These are phyloP conservation scores for Scortechinia acanthostroma DNA, from an alignment of 2,329 filamentous ascomycete genomes.

Conservation along the genomic window DNA sequence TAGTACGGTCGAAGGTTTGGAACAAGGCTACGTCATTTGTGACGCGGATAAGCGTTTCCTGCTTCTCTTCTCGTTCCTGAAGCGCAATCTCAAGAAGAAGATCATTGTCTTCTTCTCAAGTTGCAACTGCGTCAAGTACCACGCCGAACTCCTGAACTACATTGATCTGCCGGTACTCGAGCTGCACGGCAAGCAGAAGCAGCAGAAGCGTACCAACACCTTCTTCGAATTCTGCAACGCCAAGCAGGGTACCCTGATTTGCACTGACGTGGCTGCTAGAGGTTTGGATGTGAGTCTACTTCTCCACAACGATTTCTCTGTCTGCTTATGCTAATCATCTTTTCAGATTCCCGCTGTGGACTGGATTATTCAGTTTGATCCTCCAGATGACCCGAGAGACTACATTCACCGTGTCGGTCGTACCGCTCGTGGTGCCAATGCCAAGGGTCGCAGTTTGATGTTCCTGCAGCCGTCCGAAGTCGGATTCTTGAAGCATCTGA, in stretches of 20 bases:
- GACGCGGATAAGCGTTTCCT: constrained; percentile 91
- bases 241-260: constrained; percentile 79
- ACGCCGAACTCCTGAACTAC: constrained; percentile 79
- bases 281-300: constrained; percentile 69
- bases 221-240: constrained; percentile 96
- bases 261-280: constrained; percentile 91
- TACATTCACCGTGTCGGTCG: constrained; percentile 96
- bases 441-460: constrained; percentile 81
- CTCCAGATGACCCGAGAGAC: constrained; percentile 80
- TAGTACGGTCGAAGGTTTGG: constrained; percentile 84
- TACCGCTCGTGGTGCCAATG: constrained; percentile 77
- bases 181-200: constrained; percentile 92
- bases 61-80: constrained; percentile 87
- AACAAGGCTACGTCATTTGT: constrained; percentile 92
- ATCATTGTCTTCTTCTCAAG: constrained; percentile 96
- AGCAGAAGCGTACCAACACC: constrained; percentile 96
- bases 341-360: constrained; percentile 79
- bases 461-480: constrained; percentile 90
- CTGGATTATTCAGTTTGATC: constrained; percentile 94
- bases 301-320: background rate
- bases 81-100: constrained; percentile 77
- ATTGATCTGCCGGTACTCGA: constrained; percentile 37
- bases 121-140: constrained; percentile 91
- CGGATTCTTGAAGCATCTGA: constrained; percentile 84
- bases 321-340: constrained; percentile 9